phyloP scores from a whole-genome alignment of 169 alveolate genomes.

The Neospora caninum region DNA sequence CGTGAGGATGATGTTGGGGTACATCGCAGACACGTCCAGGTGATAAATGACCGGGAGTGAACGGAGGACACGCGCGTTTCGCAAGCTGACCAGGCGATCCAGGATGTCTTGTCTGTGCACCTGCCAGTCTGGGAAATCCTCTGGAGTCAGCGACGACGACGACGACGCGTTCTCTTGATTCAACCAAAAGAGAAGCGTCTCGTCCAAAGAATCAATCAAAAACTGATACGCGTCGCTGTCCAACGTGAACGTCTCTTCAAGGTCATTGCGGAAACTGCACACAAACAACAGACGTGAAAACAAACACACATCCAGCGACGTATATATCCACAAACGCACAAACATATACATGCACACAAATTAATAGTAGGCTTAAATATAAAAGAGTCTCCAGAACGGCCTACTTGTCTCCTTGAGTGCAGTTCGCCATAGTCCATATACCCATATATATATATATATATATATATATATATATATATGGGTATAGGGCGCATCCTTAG shows the following conservation, averaged over 20 bases:
- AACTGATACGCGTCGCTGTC: constrained; percentile 88
- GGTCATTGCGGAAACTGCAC: constrained; percentile 94
- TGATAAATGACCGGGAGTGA: constrained; percentile 95
- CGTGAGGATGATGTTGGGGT: constrained; percentile 98
- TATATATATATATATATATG: not conserved
- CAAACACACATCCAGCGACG: no score
- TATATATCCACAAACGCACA: no score
- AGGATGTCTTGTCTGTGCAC: constrained; percentile 78
- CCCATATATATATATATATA: no score
- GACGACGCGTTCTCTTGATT: not conserved
- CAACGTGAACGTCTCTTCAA: constrained; percentile 91
- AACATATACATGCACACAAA: no score
- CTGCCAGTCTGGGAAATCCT: constrained; percentile 83
- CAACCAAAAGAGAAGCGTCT: not conserved
- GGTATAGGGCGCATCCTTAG: no score
- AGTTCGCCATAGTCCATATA: no score
- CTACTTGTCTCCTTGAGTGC: no score
- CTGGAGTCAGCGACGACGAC: constrained; percentile 36
- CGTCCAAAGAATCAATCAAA: constrained; percentile 76
- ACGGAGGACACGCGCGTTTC: constrained; percentile 68
- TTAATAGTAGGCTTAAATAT: no score
- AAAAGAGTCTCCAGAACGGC: no score
- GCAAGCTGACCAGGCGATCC: constrained; percentile 72
- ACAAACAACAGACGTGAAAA: not conserved
- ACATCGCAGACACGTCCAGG: constrained; percentile 99